Evolutionary conservation across 208 protist species (phyloP).

Genomic region (Vickermania spadyakhi): DNA sequence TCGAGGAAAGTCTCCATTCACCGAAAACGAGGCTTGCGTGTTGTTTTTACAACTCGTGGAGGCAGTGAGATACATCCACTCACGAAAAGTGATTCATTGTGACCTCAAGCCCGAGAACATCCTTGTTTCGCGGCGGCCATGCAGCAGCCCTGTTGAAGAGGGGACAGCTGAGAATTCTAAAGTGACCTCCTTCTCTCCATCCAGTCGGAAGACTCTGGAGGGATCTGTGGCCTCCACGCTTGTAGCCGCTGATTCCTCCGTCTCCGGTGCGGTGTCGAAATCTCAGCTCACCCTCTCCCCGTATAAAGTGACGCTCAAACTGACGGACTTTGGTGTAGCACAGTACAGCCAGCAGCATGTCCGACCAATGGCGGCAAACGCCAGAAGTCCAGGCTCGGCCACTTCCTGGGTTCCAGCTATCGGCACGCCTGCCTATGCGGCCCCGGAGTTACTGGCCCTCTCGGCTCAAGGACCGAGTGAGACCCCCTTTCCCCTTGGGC

Average conservation of each 20-base stretch:
- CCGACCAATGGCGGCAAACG: conserved; percentile 2
- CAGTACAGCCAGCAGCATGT: conserved; percentile 30
- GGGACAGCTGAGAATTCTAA: too few species aligned
- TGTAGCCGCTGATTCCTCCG: background rate
- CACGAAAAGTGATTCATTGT: conserved; percentile 44
- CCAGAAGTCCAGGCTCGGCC: conserved; percentile 9
- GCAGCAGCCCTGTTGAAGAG: background rate
- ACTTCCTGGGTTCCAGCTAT: conserved; percentile 13
- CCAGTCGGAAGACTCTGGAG: background rate
- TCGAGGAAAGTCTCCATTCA: conserved; percentile 37
- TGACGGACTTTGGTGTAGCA: conserved; percentile 75
- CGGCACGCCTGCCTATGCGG: conserved; percentile 56
- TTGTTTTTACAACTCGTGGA: conserved; percentile 64
- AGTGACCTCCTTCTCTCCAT: background rate
- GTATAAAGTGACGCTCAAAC: conserved; percentile 38
- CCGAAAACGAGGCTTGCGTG: conserved; percentile 41
- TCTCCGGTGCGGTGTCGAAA: background rate
- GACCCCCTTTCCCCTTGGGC: conserved; percentile 5
- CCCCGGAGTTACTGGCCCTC: conserved; percentile 37
- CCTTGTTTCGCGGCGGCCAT: conserved; percentile 15
- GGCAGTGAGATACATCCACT: conserved; percentile 54
- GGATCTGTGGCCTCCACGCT: background rate
- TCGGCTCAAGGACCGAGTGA: background rate
- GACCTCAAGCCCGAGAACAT: conserved; percentile 82
- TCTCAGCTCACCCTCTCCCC: conserved; percentile 13